phyloP scores from a whole-genome alignment of 2,329 filamentous ascomycete genomes.

The Chaetothyriales sp. region DNA sequence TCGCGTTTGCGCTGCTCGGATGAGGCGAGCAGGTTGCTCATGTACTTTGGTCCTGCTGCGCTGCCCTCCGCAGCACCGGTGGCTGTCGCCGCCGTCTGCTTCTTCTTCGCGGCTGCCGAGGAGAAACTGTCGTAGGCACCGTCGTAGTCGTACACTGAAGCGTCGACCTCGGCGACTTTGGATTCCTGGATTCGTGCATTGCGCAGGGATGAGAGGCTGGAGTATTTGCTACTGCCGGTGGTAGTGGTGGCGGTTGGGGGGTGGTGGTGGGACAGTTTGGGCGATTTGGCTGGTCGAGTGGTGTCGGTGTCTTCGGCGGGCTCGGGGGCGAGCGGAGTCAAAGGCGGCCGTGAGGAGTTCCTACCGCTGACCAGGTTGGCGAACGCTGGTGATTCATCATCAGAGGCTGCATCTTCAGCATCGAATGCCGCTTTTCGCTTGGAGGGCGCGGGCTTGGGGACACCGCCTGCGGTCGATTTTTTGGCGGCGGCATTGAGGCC shows the following conservation, averaged over 20 bases:
- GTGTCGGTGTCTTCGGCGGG: constrained; percentile 7
- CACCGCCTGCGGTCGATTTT: constrained; percentile 12
- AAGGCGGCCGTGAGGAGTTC: constrained; percentile 18
- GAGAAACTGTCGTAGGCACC: constrained; percentile 35
- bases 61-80: too few relatives aligned
- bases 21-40: constrained; percentile 43
- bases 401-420: constrained; percentile 24
- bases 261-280: constrained; percentile 16
- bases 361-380: constrained; percentile 1
- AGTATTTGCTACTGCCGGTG: constrained; percentile 21
- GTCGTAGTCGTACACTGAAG: constrained; percentile 36
- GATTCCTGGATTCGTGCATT: constrained; percentile 31
- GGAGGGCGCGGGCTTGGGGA: constrained; percentile 8
- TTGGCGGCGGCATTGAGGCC: constrained; percentile 29
- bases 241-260: too few relatives aligned
- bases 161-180: constrained; percentile 29
- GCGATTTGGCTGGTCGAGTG: constrained; percentile 22
- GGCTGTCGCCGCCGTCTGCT: constrained; percentile 14
- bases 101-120: constrained; percentile 21
- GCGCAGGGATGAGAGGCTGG: constrained; percentile 32
- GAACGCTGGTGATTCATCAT: constrained; percentile 7
- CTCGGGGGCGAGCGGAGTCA: constrained; percentile 4
- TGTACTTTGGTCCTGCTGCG: constrained; percentile 41
- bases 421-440: constrained; percentile 36
- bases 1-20: constrained; percentile 49